Conservation (phyloP, 257 asterid genomes). For the Solanum microdontum region DNA sequence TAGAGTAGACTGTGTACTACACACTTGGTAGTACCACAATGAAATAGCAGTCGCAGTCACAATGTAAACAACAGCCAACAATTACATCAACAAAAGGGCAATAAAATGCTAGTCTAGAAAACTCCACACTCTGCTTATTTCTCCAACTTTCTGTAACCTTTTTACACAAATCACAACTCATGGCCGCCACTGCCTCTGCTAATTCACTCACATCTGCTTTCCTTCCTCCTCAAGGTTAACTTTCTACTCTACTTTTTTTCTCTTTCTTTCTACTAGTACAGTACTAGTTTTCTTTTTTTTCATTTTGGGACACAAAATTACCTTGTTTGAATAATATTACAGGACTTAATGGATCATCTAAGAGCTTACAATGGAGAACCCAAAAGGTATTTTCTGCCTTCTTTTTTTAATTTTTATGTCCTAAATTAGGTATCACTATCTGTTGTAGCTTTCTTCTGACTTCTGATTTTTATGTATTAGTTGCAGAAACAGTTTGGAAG, state of each 20-base stretch:
- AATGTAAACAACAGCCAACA: background rate
- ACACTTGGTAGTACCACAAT: background rate
- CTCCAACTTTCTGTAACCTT: background rate
- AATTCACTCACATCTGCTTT: conserved; percentile 24
- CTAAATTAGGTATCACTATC: background rate
- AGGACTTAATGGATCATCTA: conserved; percentile 6
- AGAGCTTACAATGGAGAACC: conserved; percentile 23
- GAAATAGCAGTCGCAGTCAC: background rate
- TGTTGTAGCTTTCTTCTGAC: background rate
- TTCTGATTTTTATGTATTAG: background rate
- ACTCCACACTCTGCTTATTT: background rate
- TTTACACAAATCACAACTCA: background rate
- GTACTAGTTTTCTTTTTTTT: too few species aligned
- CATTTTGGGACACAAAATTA: too few species aligned
- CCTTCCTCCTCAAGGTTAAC: conserved; percentile 25
- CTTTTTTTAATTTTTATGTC: too few species aligned
- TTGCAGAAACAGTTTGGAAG: conserved; percentile 8
- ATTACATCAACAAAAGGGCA: background rate
- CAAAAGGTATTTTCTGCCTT: conserved; percentile 29
- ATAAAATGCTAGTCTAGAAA: background rate
- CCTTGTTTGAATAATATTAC: background rate
- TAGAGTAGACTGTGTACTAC: background rate
- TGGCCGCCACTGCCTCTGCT: background rate
- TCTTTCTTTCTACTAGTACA: too few species aligned
- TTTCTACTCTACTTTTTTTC: too few species aligned